phyloP scores from a whole-genome alignment of 2,329 filamentous ascomycete species.

The Fusarium lateritium region DNA sequence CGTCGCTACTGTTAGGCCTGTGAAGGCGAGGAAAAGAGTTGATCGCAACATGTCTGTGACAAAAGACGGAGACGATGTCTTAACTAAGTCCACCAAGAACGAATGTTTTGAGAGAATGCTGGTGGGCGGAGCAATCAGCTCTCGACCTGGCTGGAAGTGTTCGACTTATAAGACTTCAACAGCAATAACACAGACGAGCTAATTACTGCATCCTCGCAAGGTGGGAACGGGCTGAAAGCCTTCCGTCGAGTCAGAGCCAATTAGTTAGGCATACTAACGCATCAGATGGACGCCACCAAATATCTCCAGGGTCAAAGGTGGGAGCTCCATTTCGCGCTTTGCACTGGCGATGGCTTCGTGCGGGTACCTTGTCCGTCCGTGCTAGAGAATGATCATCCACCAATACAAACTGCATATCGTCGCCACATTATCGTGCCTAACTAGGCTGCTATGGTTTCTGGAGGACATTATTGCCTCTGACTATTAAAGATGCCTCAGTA shows the following conservation, averaged over 20 bases:
- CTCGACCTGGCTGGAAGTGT: not conserved
- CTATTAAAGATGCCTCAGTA: not conserved
- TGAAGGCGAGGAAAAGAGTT: conserved; percentile 47
- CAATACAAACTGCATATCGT: conserved; percentile 14
- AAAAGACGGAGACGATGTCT: not conserved
- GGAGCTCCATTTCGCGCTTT: conserved; percentile 12
- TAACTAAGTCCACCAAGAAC: conserved; percentile 3
- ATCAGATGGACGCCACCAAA: conserved; percentile 37
- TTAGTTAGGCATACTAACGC: conserved; percentile 38
- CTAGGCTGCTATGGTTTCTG: not conserved
- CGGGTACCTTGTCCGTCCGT: conserved; percentile 37
- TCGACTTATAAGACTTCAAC: conserved; percentile 37
- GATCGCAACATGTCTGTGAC: conserved; percentile 45
- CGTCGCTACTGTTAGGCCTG: conserved; percentile 45
- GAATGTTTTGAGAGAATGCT: conserved; percentile 4
- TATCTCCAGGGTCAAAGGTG: conserved; percentile 30
- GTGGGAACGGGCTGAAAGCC: conserved; percentile 25
- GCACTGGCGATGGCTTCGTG: conserved; percentile 39
- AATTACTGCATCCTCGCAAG: conserved; percentile 6
- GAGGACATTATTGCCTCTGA: not conserved
- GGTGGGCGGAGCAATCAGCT: not conserved
- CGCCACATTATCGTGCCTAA: conserved; percentile 1
- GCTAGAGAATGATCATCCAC: conserved; percentile 12
- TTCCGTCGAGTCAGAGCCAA: conserved; percentile 20
- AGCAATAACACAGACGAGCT: conserved; percentile 1